Evolutionary conservation across 148 eudicot species (phyloP).

Genomic region (Rhododendron molle): DNA sequence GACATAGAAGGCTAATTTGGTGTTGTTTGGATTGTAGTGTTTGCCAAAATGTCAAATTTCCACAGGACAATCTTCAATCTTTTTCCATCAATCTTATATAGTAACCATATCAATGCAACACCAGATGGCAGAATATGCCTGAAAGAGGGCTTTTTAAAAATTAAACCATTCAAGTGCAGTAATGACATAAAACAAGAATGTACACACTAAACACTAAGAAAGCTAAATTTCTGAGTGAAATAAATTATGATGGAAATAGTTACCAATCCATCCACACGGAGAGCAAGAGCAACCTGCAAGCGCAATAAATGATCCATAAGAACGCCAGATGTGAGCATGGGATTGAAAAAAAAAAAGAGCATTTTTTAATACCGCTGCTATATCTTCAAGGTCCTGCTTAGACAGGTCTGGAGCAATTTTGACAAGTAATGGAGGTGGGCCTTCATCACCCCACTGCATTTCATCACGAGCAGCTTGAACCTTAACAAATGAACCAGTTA

Average conservation of each 20-base stretch:
- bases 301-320: conserved; percentile 19
- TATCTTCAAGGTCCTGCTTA: conserved; percentile 95
- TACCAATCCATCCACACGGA: conserved; percentile 96
- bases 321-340: conserved; percentile 1
- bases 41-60: background rate
- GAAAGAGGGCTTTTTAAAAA: background rate
- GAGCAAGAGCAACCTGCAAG: conserved; percentile 90
- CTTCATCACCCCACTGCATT: conserved; percentile 99
- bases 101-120: background rate
- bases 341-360: background rate
- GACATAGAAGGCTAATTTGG: background rate
- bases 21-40: background rate
- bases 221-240: background rate
- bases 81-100: background rate
- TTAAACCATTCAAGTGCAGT: background rate
- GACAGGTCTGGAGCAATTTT: conserved; percentile 99
- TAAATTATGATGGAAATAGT: conserved; percentile 11
- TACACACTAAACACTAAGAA: background rate
- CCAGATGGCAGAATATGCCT: background rate
- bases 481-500: conserved; percentile 28
- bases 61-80: background rate
- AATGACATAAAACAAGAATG: conserved; percentile 2
- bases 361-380: conserved; percentile 66
- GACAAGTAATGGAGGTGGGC: conserved; percentile 95
- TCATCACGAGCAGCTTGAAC: conserved; percentile 99